These are phyloP conservation scores for Soucietia sequanensis DNA, from an alignment of 805 yeast species.

Conservation along the genomic window DNA sequence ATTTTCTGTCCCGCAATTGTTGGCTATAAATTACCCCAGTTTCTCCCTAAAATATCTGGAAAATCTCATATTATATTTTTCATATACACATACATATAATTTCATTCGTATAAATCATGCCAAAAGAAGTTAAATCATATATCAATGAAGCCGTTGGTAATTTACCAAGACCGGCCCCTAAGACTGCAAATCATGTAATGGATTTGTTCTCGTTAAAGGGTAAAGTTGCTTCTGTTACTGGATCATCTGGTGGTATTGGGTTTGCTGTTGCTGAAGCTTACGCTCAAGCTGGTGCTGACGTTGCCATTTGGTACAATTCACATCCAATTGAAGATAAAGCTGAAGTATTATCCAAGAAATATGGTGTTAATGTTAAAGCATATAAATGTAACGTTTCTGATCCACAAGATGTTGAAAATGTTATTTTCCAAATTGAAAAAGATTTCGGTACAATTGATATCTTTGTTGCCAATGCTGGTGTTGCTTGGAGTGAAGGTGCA, in stretches of 20 bases:
- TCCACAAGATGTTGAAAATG: constrained; percentile 46
- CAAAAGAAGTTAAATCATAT: constrained; percentile 13
- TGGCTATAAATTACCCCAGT: no score
- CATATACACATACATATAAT: no score
- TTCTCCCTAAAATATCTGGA: no score
- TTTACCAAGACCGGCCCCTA: constrained; percentile 56
- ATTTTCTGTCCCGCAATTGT: no score
- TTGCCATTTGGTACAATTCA: constrained; percentile 50
- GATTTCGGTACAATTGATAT: constrained; percentile 83
- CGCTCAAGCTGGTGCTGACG: constrained; percentile 85
- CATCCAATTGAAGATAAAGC: constrained; percentile 64
- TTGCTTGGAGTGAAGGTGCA: constrained; percentile 73
- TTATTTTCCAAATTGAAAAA: constrained; percentile 48
- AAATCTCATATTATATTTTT: no score
- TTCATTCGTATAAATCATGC: no score
- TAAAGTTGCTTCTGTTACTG: constrained; percentile 81
- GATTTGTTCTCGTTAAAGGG: constrained; percentile 79
- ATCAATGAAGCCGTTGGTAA: constrained; percentile 32
- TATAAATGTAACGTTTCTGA: constrained; percentile 60
- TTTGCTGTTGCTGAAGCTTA: constrained; percentile 77
- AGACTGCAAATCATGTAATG: constrained; percentile 49
- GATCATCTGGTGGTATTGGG: constrained; percentile 84
- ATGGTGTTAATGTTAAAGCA: constrained; percentile 62
- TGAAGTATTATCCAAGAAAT: constrained; percentile 49
- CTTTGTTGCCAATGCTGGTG: constrained; percentile 89